Percentiles rank a stretch among this genome's conserved stretches.
phyloP scores from a whole-genome alignment of 805 yeast species.

The Myxozyma lipomycoides region DNA sequence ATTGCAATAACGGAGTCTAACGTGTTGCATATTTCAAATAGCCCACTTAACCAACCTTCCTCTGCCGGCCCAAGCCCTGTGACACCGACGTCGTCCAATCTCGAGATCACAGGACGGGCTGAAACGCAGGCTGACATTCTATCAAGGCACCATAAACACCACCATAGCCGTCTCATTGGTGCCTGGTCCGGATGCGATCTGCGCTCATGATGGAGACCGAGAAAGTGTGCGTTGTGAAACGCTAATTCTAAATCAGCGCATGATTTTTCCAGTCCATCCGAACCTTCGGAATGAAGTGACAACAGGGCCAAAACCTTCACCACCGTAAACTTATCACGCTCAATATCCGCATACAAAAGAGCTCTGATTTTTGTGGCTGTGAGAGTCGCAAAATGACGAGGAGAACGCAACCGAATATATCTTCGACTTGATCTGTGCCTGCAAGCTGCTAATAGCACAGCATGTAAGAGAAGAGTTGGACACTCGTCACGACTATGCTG shows the following conservation, averaged over 20 bases:
- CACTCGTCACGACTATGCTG: conserved; percentile 38
- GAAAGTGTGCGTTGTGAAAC: conserved; percentile 41
- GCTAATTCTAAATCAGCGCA: conserved; percentile 40
- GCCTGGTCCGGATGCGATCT: conserved; percentile 36
- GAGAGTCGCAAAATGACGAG: conserved; percentile 36
- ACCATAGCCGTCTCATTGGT: conserved; percentile 38
- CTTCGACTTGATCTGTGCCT: conserved; percentile 40
- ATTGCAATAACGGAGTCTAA: conserved; percentile 41
- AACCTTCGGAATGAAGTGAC: conserved; percentile 42
- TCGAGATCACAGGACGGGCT: conserved; percentile 41
- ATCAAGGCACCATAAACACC: conserved; percentile 43
- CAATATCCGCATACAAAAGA: conserved; percentile 40
- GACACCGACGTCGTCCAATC: conserved; percentile 42
- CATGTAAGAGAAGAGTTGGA: conserved; percentile 43
- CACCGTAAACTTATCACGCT: conserved; percentile 40
- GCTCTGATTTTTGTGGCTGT: conserved; percentile 40
- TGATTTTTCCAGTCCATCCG: conserved; percentile 39
- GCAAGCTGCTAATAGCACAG: conserved; percentile 44
- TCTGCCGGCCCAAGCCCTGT: conserved; percentile 32
- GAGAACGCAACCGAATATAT: conserved; percentile 33
- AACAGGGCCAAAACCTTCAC: conserved; percentile 39
- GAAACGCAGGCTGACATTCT: conserved; percentile 41
- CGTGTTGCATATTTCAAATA: conserved; percentile 36
- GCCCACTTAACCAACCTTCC: conserved; percentile 34
- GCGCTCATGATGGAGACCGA: conserved; percentile 42